Conservation (phyloP, 345 rosid genomes). For the Murraya koenigii region DNA sequence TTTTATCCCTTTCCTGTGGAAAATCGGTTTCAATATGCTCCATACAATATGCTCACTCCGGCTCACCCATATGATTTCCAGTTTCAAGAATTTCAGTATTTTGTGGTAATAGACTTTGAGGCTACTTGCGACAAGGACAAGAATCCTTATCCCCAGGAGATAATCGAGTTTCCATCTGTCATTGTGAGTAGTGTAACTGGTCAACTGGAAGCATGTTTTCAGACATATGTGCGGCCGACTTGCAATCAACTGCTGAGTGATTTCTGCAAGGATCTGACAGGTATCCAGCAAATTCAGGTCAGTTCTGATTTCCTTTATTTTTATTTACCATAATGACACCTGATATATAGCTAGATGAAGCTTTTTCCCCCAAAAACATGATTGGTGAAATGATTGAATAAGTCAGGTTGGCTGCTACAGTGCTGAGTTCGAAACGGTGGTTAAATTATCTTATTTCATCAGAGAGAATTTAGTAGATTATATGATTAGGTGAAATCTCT, state of each 20-base stretch:
- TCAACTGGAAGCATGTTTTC: constrained; percentile 48
- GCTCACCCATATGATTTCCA: constrained; percentile 27
- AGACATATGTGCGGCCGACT: constrained; percentile 54
- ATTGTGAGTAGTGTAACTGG: constrained; percentile 48
- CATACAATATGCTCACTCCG: constrained; percentile 29
- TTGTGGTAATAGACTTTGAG: constrained; percentile 60
- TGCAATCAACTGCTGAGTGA: constrained; percentile 45
- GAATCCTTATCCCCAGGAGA: constrained; percentile 52
- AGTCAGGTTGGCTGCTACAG: no score
- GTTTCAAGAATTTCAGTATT: constrained; percentile 32
- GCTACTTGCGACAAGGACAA: constrained; percentile 57
- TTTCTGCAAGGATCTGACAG: constrained; percentile 61
- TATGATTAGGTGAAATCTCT: background rate
- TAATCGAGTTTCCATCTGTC: constrained; percentile 61
- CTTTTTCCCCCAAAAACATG: background rate
- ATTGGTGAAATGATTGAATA: background rate
- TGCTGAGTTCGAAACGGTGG: no score
- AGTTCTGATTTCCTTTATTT: background rate
- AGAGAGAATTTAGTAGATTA: background rate
- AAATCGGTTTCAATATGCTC: constrained; percentile 40
- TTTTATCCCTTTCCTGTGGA: constrained; percentile 41
- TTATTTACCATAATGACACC: background rate
- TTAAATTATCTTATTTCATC: background rate
- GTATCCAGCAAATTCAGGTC: constrained; percentile 58
- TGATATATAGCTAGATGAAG: background rate